Percentiles rank a stretch among this genome's conserved stretches.
These are phyloP conservation scores for Saccharum spontaneum DNA, from an alignment of 176 grass and related monocot genomes.

Conservation along the genomic window DNA sequence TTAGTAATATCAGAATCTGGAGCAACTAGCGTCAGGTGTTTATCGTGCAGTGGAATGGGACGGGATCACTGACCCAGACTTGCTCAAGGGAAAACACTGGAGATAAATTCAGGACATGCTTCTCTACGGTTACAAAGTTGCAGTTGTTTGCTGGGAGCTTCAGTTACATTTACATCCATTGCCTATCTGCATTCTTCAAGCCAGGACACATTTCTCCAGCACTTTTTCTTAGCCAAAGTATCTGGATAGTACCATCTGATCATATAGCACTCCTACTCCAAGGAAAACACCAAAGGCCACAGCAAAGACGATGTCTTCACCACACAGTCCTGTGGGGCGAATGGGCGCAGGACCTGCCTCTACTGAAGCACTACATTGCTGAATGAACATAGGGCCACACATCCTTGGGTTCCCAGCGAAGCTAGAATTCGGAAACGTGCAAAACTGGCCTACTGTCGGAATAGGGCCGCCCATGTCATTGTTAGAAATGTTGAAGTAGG, in stretches of 20 bases:
- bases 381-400: not conserved
- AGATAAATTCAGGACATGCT: not conserved
- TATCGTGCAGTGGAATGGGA: not conserved
- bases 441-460: constrained; percentile 41
- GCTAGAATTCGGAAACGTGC: constrained; percentile 30
- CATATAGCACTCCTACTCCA: constrained; percentile 6
- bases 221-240: not conserved
- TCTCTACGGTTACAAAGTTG: not conserved
- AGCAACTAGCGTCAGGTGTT: not conserved
- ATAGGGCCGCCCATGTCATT: constrained; percentile 47
- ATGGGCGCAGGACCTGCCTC: too few species aligned
- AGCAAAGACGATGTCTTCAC: not conserved
- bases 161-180: not conserved
- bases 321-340: not conserved
- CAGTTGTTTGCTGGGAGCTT: not conserved
- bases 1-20: not conserved
- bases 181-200: not conserved
- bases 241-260: constrained; percentile 21
- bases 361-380: not conserved
- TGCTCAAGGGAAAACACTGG: not conserved
- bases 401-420: constrained; percentile 32
- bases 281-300: not conserved
- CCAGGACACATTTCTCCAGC: not conserved
- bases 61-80: not conserved
- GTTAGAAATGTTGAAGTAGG: constrained; percentile 36